Base-by-base conservation (phyloP, 164 flowering plant species). In the Liriodendron chinense region DNA sequence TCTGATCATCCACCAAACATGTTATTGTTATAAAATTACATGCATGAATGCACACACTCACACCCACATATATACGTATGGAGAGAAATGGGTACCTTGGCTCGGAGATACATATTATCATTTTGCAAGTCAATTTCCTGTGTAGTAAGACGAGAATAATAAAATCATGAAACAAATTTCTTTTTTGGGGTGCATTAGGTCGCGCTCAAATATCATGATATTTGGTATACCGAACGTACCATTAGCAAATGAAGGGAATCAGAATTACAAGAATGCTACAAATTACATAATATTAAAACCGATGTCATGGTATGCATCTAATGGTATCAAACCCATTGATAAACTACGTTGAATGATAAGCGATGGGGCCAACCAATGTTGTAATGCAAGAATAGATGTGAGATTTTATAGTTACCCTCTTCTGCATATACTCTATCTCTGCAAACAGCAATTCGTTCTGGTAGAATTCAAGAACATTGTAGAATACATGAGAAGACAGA, bases 81-180 rank as follows among this genome's bases (percentile, higher is more conserved):
- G 76, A 78, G 50, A 65, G 34, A 47, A 18, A 72, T 23, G n/a
- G 22, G 61, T 16, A 92, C 98, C 94, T 87, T 92, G 50, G 97
- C 90, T 76, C 97, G 85, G 43, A 95, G 97, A 78, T 85, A 90
- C 83, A 90, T 91, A 77, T 93, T 95, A 65, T 86, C 87, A 80
- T 93, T 89, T 76, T 91, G 94, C 86, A 95, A 84, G 48, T 92
- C 97, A 22, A 87, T 80, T 75, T 95, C 98, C 98, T 95, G 91
- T 85, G 84, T 20, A 3, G 14, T 25, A 43, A 26, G 20, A 23
- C 3, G n/a, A 14, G 26, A 26, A 3, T 43, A 28, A 9, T 16
- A 25, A 16, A 3, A 70, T 53, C 59, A 53, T 53, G 16, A 16
- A 53, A 53, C 59, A 53, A 12, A 53, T 53, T 53, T 16, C 59